These are phyloP conservation scores for Colletotrichum paranaense DNA, from an alignment of 2,329 filamentous ascomycete genomes.

Conservation along the genomic window DNA sequence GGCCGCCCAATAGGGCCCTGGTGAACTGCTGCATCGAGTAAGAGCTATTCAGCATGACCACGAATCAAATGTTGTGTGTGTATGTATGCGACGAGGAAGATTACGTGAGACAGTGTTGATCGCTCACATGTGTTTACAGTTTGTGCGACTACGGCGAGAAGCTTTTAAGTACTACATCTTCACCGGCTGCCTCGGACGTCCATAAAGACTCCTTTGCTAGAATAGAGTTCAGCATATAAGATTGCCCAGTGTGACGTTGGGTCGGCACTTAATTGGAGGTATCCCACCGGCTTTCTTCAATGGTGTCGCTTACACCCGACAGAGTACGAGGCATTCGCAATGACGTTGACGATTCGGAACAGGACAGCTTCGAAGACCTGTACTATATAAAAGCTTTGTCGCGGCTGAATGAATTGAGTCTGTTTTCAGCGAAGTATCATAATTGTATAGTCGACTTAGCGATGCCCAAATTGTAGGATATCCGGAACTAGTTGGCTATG, in stretches of 20 bases:
- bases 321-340: neutral
- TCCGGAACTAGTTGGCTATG: too few species aligned
- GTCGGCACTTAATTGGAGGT: neutral
- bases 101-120: neutral
- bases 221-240: neutral
- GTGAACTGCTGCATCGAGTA: neutral
- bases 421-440: fast-evolving
- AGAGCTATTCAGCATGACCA: neutral
- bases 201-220: neutral
- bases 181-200: neutral
- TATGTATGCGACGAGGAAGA: neutral
- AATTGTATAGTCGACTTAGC: too few species aligned
- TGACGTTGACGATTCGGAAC: neutral
- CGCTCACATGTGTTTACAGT: too few species aligned
- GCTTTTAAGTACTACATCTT: neutral
- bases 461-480: too few species aligned
- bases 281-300: neutral
- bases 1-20: neutral
- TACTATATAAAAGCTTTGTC: too few species aligned
- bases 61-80: neutral
- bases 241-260: neutral
- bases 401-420: too few species aligned
- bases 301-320: neutral
- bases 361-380: neutral
- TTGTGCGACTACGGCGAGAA: neutral